These are phyloP conservation scores for Oryza nivara DNA, from an alignment of 176 grass and related monocot species.

Conservation along the genomic window DNA sequence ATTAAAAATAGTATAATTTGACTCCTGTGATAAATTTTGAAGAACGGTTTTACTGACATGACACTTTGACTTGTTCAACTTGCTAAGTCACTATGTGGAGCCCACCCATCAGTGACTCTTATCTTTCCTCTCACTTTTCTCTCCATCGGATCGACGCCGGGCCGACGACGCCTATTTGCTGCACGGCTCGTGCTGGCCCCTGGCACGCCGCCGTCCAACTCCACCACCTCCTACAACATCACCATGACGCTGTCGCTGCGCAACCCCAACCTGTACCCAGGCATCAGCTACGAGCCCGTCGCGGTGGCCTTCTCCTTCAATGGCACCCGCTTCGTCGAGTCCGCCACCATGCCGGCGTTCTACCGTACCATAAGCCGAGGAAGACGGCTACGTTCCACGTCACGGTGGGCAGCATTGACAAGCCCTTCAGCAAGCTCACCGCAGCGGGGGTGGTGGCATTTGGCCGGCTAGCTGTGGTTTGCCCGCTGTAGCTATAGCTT, in stretches of 20 bases:
- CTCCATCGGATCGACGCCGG: no score
- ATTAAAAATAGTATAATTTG: no score
- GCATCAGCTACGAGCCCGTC: conserved; percentile 30
- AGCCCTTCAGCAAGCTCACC: conserved; percentile 26
- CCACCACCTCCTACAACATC: conserved; percentile 42
- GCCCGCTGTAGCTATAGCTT: conserved; percentile 52
- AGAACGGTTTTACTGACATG: no score
- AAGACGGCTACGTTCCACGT: conserved; percentile 35
- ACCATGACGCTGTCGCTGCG: conserved; percentile 38
- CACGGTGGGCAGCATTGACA: conserved; percentile 21
- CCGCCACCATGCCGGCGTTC: background rate
- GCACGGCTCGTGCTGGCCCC: conserved; percentile 29
- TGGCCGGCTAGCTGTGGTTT: conserved; percentile 34
- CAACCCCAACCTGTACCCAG: conserved; percentile 51
- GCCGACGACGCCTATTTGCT: conserved; percentile 47
- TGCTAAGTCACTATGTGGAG: no score
- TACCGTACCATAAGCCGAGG: background rate
- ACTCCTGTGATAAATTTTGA: no score
- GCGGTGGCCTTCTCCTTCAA: conserved; percentile 45
- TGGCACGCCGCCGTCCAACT: background rate
- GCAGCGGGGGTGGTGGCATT: conserved; percentile 31
- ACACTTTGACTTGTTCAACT: no score
- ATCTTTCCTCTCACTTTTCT: no score
- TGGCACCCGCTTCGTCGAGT: conserved; percentile 50
- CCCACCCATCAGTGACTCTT: no score